Percentiles rank a stretch among this genome's conserved stretches.
These are phyloP conservation scores for Erysimum pusillum DNA, from an alignment of 441 rosid species.

Conservation along the genomic window DNA sequence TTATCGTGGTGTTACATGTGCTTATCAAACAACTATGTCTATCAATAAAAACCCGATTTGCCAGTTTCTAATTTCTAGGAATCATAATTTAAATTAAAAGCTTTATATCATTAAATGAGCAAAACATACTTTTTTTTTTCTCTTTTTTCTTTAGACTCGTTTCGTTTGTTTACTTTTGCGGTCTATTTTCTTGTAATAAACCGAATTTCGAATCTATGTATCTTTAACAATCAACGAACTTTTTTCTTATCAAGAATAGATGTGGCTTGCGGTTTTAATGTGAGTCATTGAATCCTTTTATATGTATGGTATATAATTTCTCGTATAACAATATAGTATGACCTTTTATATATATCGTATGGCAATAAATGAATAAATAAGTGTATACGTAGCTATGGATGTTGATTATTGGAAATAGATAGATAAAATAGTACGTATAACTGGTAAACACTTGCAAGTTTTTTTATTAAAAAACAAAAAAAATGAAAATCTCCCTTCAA, in stretches of 20 bases:
- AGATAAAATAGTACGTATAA: too few relatives aligned
- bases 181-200: background rate
- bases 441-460: too few relatives aligned
- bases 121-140: background rate
- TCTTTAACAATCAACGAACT: background rate
- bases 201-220: background rate
- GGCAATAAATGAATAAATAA: too few relatives aligned
- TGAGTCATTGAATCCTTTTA: background rate
- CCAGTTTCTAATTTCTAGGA: background rate
- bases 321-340: too few relatives aligned
- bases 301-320: background rate
- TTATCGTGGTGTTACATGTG: constrained; percentile 47
- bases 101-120: background rate
- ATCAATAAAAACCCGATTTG: background rate
- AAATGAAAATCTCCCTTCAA: too few relatives aligned
- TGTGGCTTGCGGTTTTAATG: background rate
- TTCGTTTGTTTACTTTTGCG: background rate
- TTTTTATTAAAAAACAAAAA: too few relatives aligned
- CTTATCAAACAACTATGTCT: constrained; percentile 37
- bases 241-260: too few relatives aligned
- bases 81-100: background rate
- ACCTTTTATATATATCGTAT: too few relatives aligned
- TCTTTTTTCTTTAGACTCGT: background rate
- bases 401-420: too few relatives aligned
- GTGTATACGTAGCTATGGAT: too few relatives aligned